A percentile compares a stretch with the other conserved stretches of the same genome.
These are phyloP conservation scores for Thraustochytrium sp. DNA, from an alignment of 352 stramenopile species.

Conservation along the genomic window DNA sequence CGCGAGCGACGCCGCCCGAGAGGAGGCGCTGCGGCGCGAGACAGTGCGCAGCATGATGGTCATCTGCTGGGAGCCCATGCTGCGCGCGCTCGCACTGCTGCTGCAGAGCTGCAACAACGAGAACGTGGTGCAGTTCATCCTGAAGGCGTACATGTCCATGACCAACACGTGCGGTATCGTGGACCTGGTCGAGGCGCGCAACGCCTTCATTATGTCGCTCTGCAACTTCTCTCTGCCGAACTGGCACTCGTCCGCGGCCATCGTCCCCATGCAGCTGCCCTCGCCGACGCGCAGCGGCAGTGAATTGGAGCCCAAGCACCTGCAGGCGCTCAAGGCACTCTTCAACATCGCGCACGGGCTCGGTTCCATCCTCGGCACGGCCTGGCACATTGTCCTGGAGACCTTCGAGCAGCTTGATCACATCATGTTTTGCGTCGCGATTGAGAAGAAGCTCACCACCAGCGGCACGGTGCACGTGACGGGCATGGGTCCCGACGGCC, in stretches of 20 bases:
- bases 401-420: constrained; percentile 41
- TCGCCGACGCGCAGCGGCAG: background rate
- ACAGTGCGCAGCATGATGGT: constrained; percentile 21
- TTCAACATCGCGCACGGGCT: constrained; percentile 41
- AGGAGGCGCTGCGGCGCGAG: constrained; percentile 7
- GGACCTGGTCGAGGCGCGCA: constrained; percentile 18
- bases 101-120: constrained; percentile 40
- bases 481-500: background rate
- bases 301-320: constrained; percentile 20
- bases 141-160: constrained; percentile 44
- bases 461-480: constrained; percentile 26
- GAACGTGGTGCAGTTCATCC: constrained; percentile 41
- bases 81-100: background rate
- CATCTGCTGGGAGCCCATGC: constrained; percentile 38
- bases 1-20: too few relatives aligned
- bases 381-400: constrained; percentile 35
- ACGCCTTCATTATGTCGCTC: constrained; percentile 34
- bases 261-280: background rate
- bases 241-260: constrained; percentile 37
- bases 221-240: constrained; percentile 36
- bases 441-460: constrained; percentile 41
- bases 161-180: constrained; percentile 39
- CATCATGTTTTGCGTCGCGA: constrained; percentile 38
- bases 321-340: constrained; percentile 30
- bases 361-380: constrained; percentile 1